phyloP scores from a whole-genome alignment of 1,284 basidiomycete species.

The Ustilago nuda region DNA sequence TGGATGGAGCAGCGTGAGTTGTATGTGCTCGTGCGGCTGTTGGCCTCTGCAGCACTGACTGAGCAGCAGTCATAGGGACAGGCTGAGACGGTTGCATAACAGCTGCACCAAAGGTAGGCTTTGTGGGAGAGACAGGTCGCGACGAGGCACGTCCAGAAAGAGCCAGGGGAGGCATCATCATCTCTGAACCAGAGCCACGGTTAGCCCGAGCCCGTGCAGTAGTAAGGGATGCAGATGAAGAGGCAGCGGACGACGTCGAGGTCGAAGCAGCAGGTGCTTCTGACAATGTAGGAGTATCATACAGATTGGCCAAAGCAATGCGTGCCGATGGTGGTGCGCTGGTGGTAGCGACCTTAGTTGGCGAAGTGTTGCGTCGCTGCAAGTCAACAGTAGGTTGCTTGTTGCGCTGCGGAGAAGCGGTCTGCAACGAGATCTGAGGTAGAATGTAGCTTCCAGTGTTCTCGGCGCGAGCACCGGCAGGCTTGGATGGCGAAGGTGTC shows the following conservation, averaged over 20 bases:
- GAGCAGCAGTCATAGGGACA: conserved; percentile 7
- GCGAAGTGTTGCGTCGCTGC: conserved; percentile 53
- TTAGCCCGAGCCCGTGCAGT: conserved; percentile 33
- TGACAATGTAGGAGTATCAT: conserved; percentile 25
- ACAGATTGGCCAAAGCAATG: conserved; percentile 32
- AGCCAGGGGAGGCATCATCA: conserved; percentile 44
- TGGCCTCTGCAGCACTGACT: conserved; percentile 26
- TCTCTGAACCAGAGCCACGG: conserved; percentile 39
- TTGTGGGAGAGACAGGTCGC: conserved; percentile 48
- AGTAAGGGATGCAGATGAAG: conserved; percentile 15
- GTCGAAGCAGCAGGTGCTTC: conserved; percentile 20
- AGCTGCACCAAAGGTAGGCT: conserved; percentile 32
- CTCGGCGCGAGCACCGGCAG: conserved; percentile 20
- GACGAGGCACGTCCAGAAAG: conserved; percentile 47
- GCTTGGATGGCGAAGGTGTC: conserved; percentile 16
- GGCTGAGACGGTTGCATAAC: conserved; percentile 21
- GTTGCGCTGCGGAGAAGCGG: conserved; percentile 40
- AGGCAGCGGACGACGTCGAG: conserved; percentile 20
- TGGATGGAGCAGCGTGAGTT: conserved; percentile 54
- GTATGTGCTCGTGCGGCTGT: conserved; percentile 50
- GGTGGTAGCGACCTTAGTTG: conserved; percentile 25
- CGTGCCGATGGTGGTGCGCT: conserved; percentile 36
- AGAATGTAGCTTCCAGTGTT: conserved; percentile 26
- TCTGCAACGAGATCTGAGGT: conserved; percentile 46
- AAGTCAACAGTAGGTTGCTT: conserved; percentile 27